phyloP scores from a whole-genome alignment of 2,329 filamentous ascomycete genomes.

The Paracoccidioides lutzii region DNA sequence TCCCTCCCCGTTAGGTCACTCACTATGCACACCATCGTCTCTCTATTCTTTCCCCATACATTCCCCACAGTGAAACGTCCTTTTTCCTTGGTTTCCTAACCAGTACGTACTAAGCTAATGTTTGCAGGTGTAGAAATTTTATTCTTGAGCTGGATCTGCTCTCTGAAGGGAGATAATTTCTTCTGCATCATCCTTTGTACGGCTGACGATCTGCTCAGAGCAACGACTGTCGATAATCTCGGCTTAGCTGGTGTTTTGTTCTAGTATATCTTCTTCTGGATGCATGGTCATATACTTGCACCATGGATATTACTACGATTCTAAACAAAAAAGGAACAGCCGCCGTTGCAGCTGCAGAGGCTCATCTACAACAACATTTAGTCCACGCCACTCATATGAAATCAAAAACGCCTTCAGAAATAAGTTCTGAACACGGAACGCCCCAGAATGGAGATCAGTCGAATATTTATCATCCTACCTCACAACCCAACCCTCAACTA shows the following conservation, averaged over 20 bases:
- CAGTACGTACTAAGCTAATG: neutral
- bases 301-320: slow-evolving; percentile 42
- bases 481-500: slow-evolving; percentile 40
- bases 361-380: slow-evolving; percentile 33
- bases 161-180: neutral
- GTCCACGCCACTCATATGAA: slow-evolving; percentile 28
- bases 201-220: neutral
- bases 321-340: slow-evolving; percentile 37
- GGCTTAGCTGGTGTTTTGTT: neutral
- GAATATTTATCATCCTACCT: slow-evolving; percentile 44
- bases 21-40: neutral
- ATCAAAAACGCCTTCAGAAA: slow-evolving; percentile 37
- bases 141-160: neutral
- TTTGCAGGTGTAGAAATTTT: neutral
- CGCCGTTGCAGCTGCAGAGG: slow-evolving; percentile 31
- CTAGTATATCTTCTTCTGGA: neutral
- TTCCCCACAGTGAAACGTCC: neutral
- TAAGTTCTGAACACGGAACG: slow-evolving; percentile 45
- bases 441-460: slow-evolving; percentile 44
- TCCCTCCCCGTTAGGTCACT: neutral
- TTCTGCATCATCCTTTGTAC: neutral
- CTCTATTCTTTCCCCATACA: neutral
- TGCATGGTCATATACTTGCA: slow-evolving; percentile 7
- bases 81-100: neutral
- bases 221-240: neutral